phyloP scores from a whole-genome alignment of 768 basidiomycete species.

The Neoboletus magnificus region DNA sequence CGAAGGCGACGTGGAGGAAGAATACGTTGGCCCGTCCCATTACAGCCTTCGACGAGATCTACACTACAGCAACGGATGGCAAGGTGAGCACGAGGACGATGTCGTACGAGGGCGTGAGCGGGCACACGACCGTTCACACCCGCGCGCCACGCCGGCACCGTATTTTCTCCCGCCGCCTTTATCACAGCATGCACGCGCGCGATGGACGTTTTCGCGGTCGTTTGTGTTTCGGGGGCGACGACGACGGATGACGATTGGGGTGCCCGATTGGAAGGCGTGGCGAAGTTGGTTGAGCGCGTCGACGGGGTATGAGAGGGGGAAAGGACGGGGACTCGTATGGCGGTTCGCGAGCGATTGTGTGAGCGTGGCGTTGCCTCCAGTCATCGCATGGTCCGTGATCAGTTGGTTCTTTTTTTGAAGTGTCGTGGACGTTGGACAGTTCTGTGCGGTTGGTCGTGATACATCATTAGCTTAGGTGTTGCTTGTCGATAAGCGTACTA shows the following conservation, averaged over 20 bases:
- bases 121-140: neutral
- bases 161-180: constrained; percentile 41
- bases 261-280: constrained; percentile 35
- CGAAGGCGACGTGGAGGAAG: constrained; percentile 42
- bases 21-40: constrained; percentile 46
- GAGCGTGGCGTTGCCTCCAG: constrained; percentile 27
- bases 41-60: constrained; percentile 42
- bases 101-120: neutral
- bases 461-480: neutral
- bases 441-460: neutral
- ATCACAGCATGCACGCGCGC: constrained; percentile 20
- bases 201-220: constrained; percentile 43
- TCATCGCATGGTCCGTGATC: constrained; percentile 24
- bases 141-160: constrained; percentile 2
- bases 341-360: constrained; percentile 40
- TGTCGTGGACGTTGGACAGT: neutral
- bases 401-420: constrained; percentile 30
- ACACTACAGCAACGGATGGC: constrained; percentile 33
- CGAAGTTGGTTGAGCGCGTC: constrained; percentile 7
- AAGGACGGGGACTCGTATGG: constrained; percentile 32
- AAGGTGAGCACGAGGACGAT: constrained; percentile 19
- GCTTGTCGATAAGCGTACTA: neutral
- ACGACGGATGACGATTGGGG: constrained; percentile 48
- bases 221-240: constrained; percentile 55
- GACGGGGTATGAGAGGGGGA: constrained; percentile 14